Conservation (phyloP, 2,329 filamentous ascomycete genomes). For the Aureobasidium sp. region DNA sequence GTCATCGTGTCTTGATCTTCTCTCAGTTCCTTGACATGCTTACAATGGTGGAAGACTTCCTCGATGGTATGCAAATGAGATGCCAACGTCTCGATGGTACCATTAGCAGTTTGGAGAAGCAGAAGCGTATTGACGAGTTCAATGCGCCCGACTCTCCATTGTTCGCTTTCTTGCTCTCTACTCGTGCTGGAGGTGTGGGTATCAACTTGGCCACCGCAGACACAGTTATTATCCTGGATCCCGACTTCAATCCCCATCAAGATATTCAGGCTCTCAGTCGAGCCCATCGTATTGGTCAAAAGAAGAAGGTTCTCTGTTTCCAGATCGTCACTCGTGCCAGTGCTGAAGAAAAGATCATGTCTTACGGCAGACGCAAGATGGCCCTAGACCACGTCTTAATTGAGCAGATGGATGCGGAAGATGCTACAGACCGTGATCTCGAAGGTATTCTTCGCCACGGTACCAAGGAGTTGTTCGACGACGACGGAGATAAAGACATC, state of each 20-base stretch:
- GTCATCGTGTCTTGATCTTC: slow-evolving; percentile 88
- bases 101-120: slow-evolving; percentile 75
- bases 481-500: slow-evolving; percentile 65
- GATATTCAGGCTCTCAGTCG: slow-evolving; percentile 92
- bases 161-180: slow-evolving; percentile 89
- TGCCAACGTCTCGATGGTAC: slow-evolving; percentile 81
- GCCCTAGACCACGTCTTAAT: slow-evolving; percentile 91
- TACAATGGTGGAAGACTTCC: slow-evolving; percentile 83
- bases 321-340: slow-evolving; percentile 85
- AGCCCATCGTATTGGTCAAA: slow-evolving; percentile 92
- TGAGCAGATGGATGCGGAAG: slow-evolving; percentile 79
- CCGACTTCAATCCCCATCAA: slow-evolving; percentile 96
- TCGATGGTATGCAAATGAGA: slow-evolving; percentile 62
- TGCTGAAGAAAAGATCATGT: slow-evolving; percentile 91
- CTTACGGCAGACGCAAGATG: slow-evolving; percentile 93
- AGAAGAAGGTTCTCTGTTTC: slow-evolving; percentile 91
- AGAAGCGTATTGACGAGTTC: slow-evolving; percentile 87
- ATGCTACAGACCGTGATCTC: slow-evolving; percentile 68
- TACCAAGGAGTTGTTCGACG: slow-evolving; percentile 75
- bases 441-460: slow-evolving; percentile 84
- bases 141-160: slow-evolving; percentile 75
- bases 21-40: slow-evolving; percentile 89
- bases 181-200: slow-evolving; percentile 87
- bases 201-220: slow-evolving; percentile 97
- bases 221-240: slow-evolving; percentile 94